phyloP scores from a whole-genome alignment of 2,329 filamentous ascomycete genomes.

The Diplodia intermedia region DNA sequence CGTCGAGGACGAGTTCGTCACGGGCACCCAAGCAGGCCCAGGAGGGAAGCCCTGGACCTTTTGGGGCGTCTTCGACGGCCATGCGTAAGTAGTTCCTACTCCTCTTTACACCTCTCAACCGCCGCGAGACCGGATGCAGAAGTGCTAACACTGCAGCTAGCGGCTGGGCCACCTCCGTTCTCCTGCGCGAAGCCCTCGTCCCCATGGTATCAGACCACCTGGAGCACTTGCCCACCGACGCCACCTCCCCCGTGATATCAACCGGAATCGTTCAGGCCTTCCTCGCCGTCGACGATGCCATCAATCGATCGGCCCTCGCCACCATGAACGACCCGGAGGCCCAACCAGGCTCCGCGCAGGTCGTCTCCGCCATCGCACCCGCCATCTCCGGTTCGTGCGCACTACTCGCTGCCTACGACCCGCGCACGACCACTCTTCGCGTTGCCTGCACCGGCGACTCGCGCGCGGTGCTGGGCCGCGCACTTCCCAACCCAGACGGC shows the following conservation, averaged over 20 bases:
- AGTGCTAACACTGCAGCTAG: conserved; percentile 35
- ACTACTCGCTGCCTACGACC: conserved; percentile 68
- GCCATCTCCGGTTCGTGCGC: conserved; percentile 67
- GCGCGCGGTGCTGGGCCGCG: conserved; percentile 67
- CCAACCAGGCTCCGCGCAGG: conserved; percentile 36
- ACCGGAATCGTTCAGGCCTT: conserved; percentile 65
- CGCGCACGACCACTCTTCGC: conserved; percentile 59
- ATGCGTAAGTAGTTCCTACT: conserved; percentile 49
- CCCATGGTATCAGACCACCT: conserved; percentile 52
- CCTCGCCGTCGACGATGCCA: conserved; percentile 63
- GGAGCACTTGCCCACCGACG: conserved; percentile 39
- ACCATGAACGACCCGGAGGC: conserved; percentile 50
- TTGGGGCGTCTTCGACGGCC: conserved; percentile 59
- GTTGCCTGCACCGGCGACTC: conserved; percentile 74
- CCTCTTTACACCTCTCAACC: not conserved
- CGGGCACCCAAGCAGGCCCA: conserved; percentile 42
- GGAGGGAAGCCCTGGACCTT: conserved; percentile 45
- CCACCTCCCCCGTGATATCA: conserved; percentile 58
- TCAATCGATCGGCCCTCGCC: conserved; percentile 52
- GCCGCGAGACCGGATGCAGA: too few species aligned
- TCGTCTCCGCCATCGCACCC: conserved; percentile 43
- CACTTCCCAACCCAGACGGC: conserved; percentile 45
- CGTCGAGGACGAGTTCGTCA: conserved; percentile 42
- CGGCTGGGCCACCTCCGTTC: conserved; percentile 53
- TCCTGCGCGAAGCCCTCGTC: conserved; percentile 53